phyloP scores from a whole-genome alignment of 441 rosid genomes.

The Bruguiera hainesii region DNA sequence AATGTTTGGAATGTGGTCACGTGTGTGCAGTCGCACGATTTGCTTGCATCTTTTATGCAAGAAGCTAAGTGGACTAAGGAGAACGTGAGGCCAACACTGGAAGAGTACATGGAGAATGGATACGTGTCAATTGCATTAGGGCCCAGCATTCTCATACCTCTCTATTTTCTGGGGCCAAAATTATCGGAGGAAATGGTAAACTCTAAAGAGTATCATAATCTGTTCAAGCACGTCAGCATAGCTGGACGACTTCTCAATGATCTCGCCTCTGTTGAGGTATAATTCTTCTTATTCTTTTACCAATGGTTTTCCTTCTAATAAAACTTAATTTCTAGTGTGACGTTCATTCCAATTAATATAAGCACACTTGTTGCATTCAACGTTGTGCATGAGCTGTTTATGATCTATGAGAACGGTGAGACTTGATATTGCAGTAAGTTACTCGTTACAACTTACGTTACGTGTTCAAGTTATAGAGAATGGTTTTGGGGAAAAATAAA shows the following conservation, averaged over 20 bases:
- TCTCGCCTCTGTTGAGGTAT: conserved; percentile 2
- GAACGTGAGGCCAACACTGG: neutral
- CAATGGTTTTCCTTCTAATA: no score
- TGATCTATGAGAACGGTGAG: no score
- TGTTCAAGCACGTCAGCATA: neutral
- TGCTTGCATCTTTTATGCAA: neutral
- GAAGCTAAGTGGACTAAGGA: neutral
- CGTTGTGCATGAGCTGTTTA: no score
- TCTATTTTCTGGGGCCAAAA: neutral
- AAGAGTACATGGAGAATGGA: conserved; percentile 2
- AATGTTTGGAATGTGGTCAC: neutral
- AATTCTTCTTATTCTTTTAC: neutral
- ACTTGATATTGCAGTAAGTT: no score
- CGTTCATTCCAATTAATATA: no score
- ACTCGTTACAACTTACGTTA: no score
- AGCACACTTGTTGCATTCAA: no score
- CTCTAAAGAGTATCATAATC: neutral
- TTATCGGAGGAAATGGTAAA: neutral
- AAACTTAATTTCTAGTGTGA: no score
- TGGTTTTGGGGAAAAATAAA: no score
- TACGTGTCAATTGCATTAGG: neutral
- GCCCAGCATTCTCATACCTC: conserved; percentile 1
- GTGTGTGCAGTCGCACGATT: neutral
- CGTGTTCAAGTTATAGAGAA: no score
- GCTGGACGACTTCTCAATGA: neutral